Conservation (phyloP, 2,329 filamentous ascomycete genomes). For the Neopestalotiopsis rosae region DNA sequence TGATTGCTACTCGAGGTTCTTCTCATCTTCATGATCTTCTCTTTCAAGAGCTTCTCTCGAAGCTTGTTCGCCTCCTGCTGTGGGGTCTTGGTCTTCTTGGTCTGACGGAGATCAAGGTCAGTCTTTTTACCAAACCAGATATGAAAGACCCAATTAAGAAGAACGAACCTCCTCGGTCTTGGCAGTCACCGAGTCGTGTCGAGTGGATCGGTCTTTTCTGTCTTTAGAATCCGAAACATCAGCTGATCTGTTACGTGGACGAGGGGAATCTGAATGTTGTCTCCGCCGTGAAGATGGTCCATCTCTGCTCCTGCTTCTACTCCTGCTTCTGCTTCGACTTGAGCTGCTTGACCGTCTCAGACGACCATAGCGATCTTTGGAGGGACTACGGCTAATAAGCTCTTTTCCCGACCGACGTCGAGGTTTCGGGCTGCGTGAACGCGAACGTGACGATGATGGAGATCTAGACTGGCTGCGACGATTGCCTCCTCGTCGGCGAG, state of each 20-base stretch:
- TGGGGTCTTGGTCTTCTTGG: constrained; percentile 42
- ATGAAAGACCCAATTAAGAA: constrained; percentile 35
- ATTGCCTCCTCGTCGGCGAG: constrained; percentile 41
- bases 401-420: constrained; percentile 40
- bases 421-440: constrained; percentile 42
- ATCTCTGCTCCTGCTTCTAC: constrained; percentile 26
- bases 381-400: constrained; percentile 42
- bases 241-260: constrained; percentile 58
- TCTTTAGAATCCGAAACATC: constrained; percentile 59
- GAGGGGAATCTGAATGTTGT: constrained; percentile 58
- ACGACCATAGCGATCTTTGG: constrained; percentile 38
- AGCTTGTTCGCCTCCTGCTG: constrained; percentile 50
- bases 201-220: constrained; percentile 45
- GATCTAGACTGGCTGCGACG: constrained; percentile 48
- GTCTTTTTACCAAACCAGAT: constrained; percentile 19
- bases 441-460: constrained; percentile 44
- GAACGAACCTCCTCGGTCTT: constrained; percentile 49
- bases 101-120: constrained; percentile 33
- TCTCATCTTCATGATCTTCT: constrained; percentile 62
- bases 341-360: constrained; percentile 41
- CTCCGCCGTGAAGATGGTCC: constrained; percentile 50
- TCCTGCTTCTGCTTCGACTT: constrained; percentile 28
- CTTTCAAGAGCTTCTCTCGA: constrained; percentile 56
- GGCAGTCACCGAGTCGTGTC: constrained; percentile 36
- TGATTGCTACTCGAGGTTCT: constrained; percentile 48